These are phyloP conservation scores for Coemansia erecta DNA, from an alignment of 192 early-diverging fungal genomes.

Conservation along the genomic window DNA sequence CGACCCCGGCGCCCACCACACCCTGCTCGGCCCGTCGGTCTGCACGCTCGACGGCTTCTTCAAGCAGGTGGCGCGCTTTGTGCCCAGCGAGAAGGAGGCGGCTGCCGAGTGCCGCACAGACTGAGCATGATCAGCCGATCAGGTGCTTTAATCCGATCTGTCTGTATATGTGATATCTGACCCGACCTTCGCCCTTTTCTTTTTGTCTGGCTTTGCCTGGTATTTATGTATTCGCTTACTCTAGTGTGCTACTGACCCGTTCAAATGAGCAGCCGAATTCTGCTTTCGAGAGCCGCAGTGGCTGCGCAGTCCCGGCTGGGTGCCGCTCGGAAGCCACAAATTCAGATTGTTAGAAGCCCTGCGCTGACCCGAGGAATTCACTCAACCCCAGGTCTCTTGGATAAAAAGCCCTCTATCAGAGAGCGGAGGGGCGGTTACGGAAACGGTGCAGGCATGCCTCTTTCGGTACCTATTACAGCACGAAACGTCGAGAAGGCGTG, in stretches of 20 bases:
- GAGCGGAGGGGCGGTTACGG: constrained; percentile 21
- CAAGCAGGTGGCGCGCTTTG: constrained; percentile 43
- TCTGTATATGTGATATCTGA: too few species aligned
- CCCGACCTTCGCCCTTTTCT: too few species aligned
- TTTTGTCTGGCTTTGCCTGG: background rate
- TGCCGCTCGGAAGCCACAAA: too few species aligned
- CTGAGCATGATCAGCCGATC: background rate
- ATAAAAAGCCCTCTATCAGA: background rate
- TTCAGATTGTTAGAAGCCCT: too few species aligned
- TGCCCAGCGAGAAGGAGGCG: constrained; percentile 27
- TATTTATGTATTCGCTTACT: too few species aligned
- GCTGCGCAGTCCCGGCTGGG: too few species aligned
- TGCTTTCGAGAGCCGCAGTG: too few species aligned
- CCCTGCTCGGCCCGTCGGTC: constrained; percentile 26
- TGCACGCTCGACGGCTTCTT: constrained; percentile 55
- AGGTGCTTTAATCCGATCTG: too few species aligned
- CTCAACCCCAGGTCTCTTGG: too few species aligned
- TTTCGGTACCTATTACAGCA: constrained; percentile 28
- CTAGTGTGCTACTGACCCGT: too few species aligned
- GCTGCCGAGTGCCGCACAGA: constrained; percentile 6
- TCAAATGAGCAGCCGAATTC: too few species aligned
- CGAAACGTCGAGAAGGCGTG: constrained; percentile 46
- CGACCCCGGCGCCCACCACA: constrained; percentile 49
- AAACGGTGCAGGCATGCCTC: constrained; percentile 26
- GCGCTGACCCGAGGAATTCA: too few species aligned